These are phyloP conservation scores for Amanita jacksonii DNA, from an alignment of 768 basidiomycete species.

Conservation along the genomic window DNA sequence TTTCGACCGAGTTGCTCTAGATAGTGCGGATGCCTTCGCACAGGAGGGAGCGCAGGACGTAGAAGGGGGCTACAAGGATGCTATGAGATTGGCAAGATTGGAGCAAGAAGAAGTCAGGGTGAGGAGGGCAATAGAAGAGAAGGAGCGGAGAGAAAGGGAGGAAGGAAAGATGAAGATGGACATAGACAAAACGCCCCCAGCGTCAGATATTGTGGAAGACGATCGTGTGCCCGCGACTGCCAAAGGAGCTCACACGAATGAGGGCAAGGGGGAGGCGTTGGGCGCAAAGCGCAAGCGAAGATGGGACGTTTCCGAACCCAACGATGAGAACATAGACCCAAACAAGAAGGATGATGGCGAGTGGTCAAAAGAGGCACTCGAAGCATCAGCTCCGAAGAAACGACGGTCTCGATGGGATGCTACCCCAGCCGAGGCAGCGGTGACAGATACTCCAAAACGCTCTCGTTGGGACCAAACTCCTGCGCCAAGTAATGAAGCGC, in stretches of 20 bases:
- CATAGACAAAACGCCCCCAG: conserved; percentile 86
- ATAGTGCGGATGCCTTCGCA: conserved; percentile 72
- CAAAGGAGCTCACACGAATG: conserved; percentile 26
- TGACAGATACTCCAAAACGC: conserved; percentile 67
- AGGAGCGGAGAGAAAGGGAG: conserved; percentile 70
- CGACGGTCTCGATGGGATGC: conserved; percentile 96
- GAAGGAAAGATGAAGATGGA: conserved; percentile 74
- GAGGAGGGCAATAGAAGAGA: conserved; percentile 77
- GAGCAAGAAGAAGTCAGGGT: conserved; percentile 92
- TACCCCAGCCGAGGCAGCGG: conserved; percentile 63
- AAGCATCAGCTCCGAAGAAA: conserved; percentile 76
- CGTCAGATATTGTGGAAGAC: conserved; percentile 67
- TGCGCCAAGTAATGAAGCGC: conserved; percentile 46
- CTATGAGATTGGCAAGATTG: conserved; percentile 83
- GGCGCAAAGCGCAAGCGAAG: conserved; percentile 66
- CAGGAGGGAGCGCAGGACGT: conserved; percentile 58
- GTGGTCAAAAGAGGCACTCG: conserved; percentile 70
- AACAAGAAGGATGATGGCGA: conserved; percentile 50
- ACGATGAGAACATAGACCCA: conserved; percentile 58
- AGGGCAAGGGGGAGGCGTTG: conserved; percentile 22
- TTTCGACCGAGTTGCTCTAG: conserved; percentile 75
- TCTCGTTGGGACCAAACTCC: conserved; percentile 98
- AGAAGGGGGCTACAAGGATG: conserved; percentile 91
- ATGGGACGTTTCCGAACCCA: conserved; percentile 64
- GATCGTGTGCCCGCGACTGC: conserved; percentile 57